Percentiles rank a stretch among this genome's conserved stretches.
These are phyloP conservation scores for Yamadazyma taylorii DNA, from an alignment of 1,139 yeast species.

Conservation along the genomic window DNA sequence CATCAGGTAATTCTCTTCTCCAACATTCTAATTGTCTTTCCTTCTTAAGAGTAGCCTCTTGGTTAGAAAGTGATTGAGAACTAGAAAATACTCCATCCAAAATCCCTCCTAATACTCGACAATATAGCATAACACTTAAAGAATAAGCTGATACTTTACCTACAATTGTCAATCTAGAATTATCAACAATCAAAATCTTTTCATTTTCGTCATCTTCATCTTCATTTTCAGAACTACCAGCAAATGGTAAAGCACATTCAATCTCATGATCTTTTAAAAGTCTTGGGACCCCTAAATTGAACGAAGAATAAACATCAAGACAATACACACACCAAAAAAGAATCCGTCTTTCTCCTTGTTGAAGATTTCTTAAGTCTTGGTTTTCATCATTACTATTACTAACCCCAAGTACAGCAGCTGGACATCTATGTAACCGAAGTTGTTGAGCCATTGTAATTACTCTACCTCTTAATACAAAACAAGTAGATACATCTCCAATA, in stretches of 20 bases:
- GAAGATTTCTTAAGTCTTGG: constrained; percentile 49
- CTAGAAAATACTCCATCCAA: constrained; percentile 64
- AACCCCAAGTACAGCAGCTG: constrained; percentile 69
- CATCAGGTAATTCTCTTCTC: constrained; percentile 68
- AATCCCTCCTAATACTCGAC: constrained; percentile 72
- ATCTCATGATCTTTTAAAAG: constrained; percentile 76
- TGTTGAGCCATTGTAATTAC: constrained; percentile 86
- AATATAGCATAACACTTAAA: constrained; percentile 63
- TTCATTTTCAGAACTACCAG: constrained; percentile 52
- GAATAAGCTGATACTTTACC: constrained; percentile 69
- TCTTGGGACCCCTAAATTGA: constrained; percentile 81
- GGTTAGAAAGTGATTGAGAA: constrained; percentile 39
- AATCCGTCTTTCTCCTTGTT: constrained; percentile 80
- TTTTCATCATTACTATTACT: constrained; percentile 51
- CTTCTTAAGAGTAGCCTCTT: constrained; percentile 39
- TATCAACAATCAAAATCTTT: constrained; percentile 57
- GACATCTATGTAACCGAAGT: constrained; percentile 81
- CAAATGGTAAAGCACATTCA: constrained; percentile 81
- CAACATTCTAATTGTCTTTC: constrained; percentile 79
- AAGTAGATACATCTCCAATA: constrained; percentile 70
- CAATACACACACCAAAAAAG: constrained; percentile 83
- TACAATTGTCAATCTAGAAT: constrained; percentile 57
- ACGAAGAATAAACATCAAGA: constrained; percentile 72
- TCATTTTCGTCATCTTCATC: constrained; percentile 47
- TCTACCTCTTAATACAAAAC: constrained; percentile 74